phyloP scores from a whole-genome alignment of 208 protist species.

The Sergeia podlipaevii region DNA sequence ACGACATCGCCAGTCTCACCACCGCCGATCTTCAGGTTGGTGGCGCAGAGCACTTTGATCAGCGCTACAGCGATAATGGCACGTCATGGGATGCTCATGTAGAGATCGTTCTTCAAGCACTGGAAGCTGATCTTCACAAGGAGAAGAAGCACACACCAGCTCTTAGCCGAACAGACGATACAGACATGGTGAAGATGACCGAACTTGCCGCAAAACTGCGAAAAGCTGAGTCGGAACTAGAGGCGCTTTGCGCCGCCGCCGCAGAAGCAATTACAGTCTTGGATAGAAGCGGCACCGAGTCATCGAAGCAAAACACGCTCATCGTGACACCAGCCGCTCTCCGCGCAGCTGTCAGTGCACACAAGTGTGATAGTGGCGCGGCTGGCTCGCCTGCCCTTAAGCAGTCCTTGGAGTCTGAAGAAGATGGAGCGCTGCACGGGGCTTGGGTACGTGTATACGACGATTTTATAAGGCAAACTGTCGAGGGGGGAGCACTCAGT shows the following conservation, averaged over 20 bases:
- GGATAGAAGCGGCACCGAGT: neutral
- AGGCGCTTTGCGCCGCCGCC: slow-evolving; percentile 20
- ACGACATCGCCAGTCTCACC: slow-evolving; percentile 44
- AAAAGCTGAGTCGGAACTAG: slow-evolving; percentile 31
- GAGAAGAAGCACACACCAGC: slow-evolving; percentile 13
- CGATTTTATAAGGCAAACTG: too few relatives aligned
- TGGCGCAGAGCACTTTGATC: slow-evolving; percentile 10
- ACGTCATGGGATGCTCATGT: slow-evolving; percentile 28
- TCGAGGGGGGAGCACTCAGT: too few relatives aligned
- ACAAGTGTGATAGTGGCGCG: too few relatives aligned
- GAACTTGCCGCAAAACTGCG: slow-evolving; percentile 8
- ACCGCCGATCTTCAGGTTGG: slow-evolving; percentile 33
- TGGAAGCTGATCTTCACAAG: slow-evolving; percentile 13
- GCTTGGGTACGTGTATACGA: too few relatives aligned
- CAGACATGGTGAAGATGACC: neutral
- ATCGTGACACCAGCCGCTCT: neutral
- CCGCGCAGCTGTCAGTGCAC: neutral
- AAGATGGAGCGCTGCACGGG: too few relatives aligned
- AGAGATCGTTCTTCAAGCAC: slow-evolving; percentile 20
- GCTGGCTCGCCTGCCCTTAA: too few relatives aligned
- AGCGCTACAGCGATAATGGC: neutral
- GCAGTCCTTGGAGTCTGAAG: too few relatives aligned
- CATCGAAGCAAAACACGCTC: neutral
- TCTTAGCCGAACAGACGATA: neutral
- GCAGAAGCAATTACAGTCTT: slow-evolving; percentile 13